Evolutionary conservation across 176 grass and related monocot genomes (phyloP).

Genomic region (bread wheat (Triticum aestivum)): DNA sequence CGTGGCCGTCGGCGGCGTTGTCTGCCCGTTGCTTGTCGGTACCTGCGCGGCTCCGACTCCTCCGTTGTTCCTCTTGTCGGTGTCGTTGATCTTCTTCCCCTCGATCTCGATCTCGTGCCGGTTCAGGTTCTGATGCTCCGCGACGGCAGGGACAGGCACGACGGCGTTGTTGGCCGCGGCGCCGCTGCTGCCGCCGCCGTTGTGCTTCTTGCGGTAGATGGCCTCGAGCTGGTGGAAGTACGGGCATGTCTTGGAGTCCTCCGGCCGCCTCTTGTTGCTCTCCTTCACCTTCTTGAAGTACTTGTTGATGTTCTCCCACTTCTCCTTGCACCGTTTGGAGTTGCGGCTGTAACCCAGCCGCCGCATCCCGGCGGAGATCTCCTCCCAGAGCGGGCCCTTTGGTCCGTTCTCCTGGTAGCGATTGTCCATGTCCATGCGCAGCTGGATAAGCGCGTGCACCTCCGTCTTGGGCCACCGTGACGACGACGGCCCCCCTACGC

Average conservation of each 20-base stretch:
- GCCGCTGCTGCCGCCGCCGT: not conserved
- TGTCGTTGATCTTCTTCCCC: constrained; percentile 55
- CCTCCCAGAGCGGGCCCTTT: constrained; percentile 93
- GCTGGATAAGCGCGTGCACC: constrained; percentile 82
- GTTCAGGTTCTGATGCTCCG: constrained; percentile 4
- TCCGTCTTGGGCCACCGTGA: constrained; percentile 95
- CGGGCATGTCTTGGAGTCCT: constrained; percentile 93
- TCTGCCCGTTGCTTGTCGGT: constrained; percentile 37
- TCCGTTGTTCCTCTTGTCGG: constrained; percentile 42
- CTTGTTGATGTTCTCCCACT: constrained; percentile 99
- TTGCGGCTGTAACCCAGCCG: constrained; percentile 79
- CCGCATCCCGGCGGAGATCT: constrained; percentile 76
- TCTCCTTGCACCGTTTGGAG: constrained; percentile 97
- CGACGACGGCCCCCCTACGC: constrained; percentile 45
- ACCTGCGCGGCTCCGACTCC: constrained; percentile 17
- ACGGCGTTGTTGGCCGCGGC: constrained; percentile 16
- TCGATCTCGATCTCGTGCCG: constrained; percentile 43
- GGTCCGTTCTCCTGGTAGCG: constrained; percentile 73
- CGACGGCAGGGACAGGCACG: not conserved
- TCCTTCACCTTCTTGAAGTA: constrained; percentile 99
- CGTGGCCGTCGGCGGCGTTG: not conserved
- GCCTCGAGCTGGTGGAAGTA: constrained; percentile 95
- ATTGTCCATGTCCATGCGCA: constrained; percentile 73
- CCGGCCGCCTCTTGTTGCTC: constrained; percentile 84
- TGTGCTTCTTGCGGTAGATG: constrained; percentile 67